These are phyloP conservation scores for Aspergillus tanneri DNA, from an alignment of 2,329 filamentous ascomycete species.

Conservation along the genomic window DNA sequence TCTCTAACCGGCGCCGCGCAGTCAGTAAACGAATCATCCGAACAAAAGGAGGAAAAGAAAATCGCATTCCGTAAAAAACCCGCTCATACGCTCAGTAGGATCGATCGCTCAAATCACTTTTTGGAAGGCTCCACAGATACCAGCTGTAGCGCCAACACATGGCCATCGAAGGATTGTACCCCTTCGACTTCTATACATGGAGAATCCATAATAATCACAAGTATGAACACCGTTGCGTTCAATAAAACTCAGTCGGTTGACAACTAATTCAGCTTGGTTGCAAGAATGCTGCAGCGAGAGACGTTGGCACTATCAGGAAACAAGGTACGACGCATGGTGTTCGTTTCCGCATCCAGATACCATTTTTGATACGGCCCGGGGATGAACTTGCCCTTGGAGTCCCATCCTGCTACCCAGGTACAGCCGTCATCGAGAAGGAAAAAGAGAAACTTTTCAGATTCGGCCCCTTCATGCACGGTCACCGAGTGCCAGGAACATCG, in stretches of 20 bases:
- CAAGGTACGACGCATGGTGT: conserved; percentile 35
- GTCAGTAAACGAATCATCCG: conserved; percentile 1
- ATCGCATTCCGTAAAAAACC: neutral
- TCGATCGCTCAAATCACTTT: conserved; percentile 2
- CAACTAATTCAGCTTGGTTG: conserved; percentile 29
- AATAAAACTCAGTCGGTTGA: no score
- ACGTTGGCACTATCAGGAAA: conserved; percentile 37
- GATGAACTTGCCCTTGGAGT: conserved; percentile 50
- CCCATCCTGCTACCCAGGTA: conserved; percentile 53
- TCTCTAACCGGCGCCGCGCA: no score
- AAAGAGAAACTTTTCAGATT: conserved; percentile 44
- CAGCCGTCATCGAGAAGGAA: conserved; percentile 51
- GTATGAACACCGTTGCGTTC: no score
- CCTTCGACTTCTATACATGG: no score
- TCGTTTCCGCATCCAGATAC: conserved; percentile 45
- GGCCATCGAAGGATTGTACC: neutral
- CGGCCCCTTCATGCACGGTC: conserved; percentile 38
- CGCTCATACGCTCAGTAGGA: neutral
- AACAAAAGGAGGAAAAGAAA: conserved; percentile 4
- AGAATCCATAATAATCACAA: no score
- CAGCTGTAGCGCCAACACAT: conserved; percentile 15
- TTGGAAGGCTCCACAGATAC: conserved; percentile 7
- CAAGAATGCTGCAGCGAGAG: conserved; percentile 36
- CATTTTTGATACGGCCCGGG: conserved; percentile 52
- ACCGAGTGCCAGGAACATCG: conserved; percentile 47